These are phyloP conservation scores for Tulasnella sp. DNA, from an alignment of 768 basidiomycete species.

Conservation along the genomic window DNA sequence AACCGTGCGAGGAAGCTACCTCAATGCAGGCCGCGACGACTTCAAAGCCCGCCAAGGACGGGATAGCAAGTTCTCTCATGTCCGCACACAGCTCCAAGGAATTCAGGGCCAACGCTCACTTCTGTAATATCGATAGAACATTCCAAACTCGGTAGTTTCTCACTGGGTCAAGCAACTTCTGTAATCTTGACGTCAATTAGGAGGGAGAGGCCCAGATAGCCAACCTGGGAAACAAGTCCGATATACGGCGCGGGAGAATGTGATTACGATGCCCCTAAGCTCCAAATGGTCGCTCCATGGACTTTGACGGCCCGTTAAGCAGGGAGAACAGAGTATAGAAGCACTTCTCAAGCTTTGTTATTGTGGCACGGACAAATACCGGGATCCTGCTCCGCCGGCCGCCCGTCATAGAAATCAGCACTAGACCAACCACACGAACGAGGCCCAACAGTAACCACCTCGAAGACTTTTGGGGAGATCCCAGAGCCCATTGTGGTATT, in stretches of 20 bases:
- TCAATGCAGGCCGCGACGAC: neutral
- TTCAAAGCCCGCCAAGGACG: neutral
- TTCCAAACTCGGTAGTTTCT: neutral
- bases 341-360: neutral
- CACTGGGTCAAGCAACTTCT: neutral
- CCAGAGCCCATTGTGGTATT: neutral
- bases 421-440: neutral
- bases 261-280: neutral
- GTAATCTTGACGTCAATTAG: neutral
- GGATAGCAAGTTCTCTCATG: neutral
- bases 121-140: neutral
- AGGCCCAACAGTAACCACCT: neutral
- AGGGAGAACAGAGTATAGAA: neutral
- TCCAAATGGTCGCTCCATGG: neutral
- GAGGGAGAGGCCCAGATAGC: neutral
- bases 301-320: neutral
- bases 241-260: neutral
- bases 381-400: neutral
- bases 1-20: neutral
- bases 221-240: constrained; percentile 10
- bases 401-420: too few relatives aligned
- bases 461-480: neutral
- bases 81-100: neutral
- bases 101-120: neutral
- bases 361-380: neutral